phyloP scores from a whole-genome alignment of 2,329 filamentous ascomycete species.

The Aureobasidium pullulans region DNA sequence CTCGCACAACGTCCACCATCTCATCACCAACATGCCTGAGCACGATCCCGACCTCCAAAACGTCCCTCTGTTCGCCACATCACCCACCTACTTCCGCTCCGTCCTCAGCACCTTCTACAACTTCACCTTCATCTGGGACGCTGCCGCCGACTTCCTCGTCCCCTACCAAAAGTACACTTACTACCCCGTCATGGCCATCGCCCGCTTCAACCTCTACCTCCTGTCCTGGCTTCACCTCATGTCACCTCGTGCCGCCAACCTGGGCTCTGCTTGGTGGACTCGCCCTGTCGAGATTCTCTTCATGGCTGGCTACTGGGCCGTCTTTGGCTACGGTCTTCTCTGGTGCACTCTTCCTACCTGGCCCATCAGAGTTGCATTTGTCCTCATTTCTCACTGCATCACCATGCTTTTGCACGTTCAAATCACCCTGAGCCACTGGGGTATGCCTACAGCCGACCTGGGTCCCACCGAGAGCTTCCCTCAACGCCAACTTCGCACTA shows the following conservation, averaged over 20 bases:
- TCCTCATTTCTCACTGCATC: slow-evolving; percentile 57
- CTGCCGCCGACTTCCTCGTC: slow-evolving; percentile 61
- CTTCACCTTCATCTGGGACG: slow-evolving; percentile 69
- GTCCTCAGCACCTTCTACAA: slow-evolving; percentile 79
- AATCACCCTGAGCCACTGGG: slow-evolving; percentile 66
- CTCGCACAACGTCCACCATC: slow-evolving; percentile 61
- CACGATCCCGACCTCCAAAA: slow-evolving; percentile 44
- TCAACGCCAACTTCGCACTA: slow-evolving; percentile 62
- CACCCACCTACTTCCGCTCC: slow-evolving; percentile 67
- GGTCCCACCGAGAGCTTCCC: slow-evolving; percentile 60
- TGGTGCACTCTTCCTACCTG: slow-evolving; percentile 65
- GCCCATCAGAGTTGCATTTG: slow-evolving; percentile 62
- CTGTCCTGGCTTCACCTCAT: slow-evolving; percentile 74
- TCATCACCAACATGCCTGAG: slow-evolving; percentile 56
- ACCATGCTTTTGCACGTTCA: slow-evolving; percentile 65
- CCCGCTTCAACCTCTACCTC: slow-evolving; percentile 79
- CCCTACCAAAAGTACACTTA: slow-evolving; percentile 75
- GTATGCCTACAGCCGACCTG: slow-evolving; percentile 60
- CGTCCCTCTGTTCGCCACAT: slow-evolving; percentile 81
- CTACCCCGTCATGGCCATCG: slow-evolving; percentile 72
- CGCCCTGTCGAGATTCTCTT: slow-evolving; percentile 71
- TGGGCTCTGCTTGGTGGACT: slow-evolving; percentile 76
- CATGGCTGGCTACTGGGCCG: slow-evolving; percentile 74
- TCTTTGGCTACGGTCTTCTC: slow-evolving; percentile 77
- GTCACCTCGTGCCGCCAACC: slow-evolving; percentile 60